A percentile compares a stretch with the other conserved stretches of the same genome.
Conservation (phyloP, 495 filamentous ascomycete genomes). For the Penicillium soppii region DNA sequence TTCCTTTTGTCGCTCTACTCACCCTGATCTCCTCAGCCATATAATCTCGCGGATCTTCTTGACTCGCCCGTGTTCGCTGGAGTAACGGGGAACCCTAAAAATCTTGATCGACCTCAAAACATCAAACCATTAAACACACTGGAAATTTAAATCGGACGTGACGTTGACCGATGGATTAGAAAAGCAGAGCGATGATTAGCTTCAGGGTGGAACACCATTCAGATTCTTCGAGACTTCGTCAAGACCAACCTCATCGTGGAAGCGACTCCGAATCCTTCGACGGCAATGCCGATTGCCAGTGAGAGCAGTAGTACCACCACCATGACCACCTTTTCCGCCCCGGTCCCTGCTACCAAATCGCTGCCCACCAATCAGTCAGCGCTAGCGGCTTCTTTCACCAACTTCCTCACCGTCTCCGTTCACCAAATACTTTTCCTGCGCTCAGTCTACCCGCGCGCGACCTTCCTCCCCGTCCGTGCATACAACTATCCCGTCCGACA, state of each 20-base stretch:
- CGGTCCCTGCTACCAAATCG: constrained; percentile 43
- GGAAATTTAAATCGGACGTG: background rate
- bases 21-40: constrained; percentile 5
- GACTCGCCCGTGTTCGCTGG: constrained; percentile 6
- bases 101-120: constrained; percentile 6
- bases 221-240: constrained; percentile 46
- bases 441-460: constrained; percentile 72
- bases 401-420: constrained; percentile 84
- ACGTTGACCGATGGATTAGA: constrained; percentile 35
- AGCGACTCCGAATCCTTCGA: constrained; percentile 37
- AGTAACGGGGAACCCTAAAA: constrained; percentile 12
- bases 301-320: constrained; percentile 48
- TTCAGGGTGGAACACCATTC: constrained; percentile 49
- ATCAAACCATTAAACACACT: background rate
- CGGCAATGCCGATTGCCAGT: constrained; percentile 51
- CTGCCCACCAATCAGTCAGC: constrained; percentile 47
- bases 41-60: constrained; percentile 4
- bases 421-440: constrained; percentile 94
- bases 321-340: constrained; percentile 49
- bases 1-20: constrained; percentile 3
- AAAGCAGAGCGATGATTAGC: constrained; percentile 54
- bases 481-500: constrained; percentile 91
- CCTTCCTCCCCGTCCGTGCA: constrained; percentile 78
- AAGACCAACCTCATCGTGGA: constrained; percentile 39
- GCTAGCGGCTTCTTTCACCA: constrained; percentile 50